Percentiles rank a stretch among this genome's conserved stretches.
phyloP scores from a whole-genome alignment of 371 early-diverging fungal species.

The Zychaea mexicana region DNA sequence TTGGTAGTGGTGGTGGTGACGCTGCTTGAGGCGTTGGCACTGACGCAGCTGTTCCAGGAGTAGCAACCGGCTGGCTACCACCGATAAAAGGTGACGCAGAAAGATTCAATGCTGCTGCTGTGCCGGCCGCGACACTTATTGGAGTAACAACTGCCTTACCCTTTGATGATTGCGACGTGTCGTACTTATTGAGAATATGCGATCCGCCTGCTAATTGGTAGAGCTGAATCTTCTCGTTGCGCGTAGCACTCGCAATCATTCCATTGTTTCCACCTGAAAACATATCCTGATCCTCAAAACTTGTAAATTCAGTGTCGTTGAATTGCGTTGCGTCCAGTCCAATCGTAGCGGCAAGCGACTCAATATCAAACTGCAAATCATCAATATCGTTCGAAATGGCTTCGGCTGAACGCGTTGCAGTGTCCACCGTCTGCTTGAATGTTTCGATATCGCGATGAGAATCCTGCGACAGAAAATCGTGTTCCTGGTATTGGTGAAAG shows the following conservation, averaged over 20 bases:
- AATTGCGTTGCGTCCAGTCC: slow-evolving; percentile 33
- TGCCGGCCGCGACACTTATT: neutral
- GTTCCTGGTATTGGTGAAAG: neutral
- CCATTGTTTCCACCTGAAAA: slow-evolving; percentile 11
- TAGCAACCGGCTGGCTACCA: neutral
- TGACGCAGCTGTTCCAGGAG: neutral
- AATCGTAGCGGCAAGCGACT: slow-evolving; percentile 32
- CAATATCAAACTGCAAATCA: slow-evolving; percentile 34
- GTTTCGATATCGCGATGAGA: slow-evolving; percentile 11
- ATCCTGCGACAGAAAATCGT: too few relatives aligned
- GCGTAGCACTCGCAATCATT: slow-evolving; percentile 18
- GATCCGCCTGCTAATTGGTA: slow-evolving; percentile 20
- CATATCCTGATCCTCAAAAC: neutral
- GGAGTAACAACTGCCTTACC: neutral
- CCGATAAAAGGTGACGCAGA: neutral
- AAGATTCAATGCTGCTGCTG: neutral
- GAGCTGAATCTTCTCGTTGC: slow-evolving; percentile 16
- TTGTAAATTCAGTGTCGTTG: slow-evolving; percentile 12
- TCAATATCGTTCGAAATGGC: slow-evolving; percentile 40
- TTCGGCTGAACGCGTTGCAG: slow-evolving; percentile 33
- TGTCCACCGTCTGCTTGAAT: slow-evolving; percentile 28
- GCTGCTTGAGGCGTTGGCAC: neutral
- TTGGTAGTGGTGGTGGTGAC: neutral
- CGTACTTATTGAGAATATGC: slow-evolving; percentile 12
- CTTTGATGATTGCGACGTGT: neutral